Base-by-base conservation (phyloP, 345 rosid species). In the Laguncularia racemosa region DNA sequence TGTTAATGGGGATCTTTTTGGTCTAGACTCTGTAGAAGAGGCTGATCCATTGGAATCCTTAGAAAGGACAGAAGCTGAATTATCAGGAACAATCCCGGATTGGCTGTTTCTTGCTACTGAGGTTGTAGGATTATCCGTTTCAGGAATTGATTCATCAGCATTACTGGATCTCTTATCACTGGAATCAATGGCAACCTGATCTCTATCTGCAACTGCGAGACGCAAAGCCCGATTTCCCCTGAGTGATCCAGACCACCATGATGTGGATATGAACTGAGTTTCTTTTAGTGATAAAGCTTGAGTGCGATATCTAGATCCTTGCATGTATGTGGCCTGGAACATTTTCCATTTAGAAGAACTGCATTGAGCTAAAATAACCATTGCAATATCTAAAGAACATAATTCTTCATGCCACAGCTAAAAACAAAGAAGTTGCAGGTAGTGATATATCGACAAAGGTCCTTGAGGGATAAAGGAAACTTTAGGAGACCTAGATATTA, bases 1-100 rank as follows among this genome's bases (percentile, higher is more conserved):
- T 14, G 95, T 89, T 60, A 88, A 66, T n/a, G 92, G 71, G 0
- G 82, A 63, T 57, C 80, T 72, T 72, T 73, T 86, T 18, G 68
- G 23, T 1, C 63, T 26, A 40, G 70, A 56, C 20, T 71, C 69
- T 20, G 77, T 56, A 47, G 71, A 62, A 61, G 60, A 62, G 18
- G 59, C 50, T 16, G 84, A 70, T 47, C 81, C 83, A 59, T 69
- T 76, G 17, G 67, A 46, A 28, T 77, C n/a, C 63, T 68, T 76
- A 19, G 61, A 62, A 19, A 70, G 43, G 56, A 56, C 57, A 62
- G 64, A 49, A 49, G 48, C 58, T 20, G 70, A 46, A 60, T 61
- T 53, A 43, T 45, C 47, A 14, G 51, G 66, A 53, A 38, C 56
- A 49, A 53, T 48, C 58, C 70, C 55, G 47, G 50, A 45, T 38